Conservation (phyloP, 768 basidiomycete genomes). For the Tephrocybe sp. region DNA sequence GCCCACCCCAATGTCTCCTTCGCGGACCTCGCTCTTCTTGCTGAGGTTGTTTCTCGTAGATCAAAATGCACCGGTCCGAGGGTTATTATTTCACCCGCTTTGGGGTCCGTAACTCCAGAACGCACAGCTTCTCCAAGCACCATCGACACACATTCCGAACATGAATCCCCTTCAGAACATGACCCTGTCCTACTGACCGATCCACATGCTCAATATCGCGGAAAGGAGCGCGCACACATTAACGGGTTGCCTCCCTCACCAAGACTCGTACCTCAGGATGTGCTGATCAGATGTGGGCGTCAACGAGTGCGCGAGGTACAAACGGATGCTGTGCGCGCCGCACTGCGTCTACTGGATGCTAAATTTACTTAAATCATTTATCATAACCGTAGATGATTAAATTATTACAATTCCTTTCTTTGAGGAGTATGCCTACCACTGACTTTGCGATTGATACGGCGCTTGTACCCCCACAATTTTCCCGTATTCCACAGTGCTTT, state of each 20-base stretch:
- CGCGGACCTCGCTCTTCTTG: slow-evolving; percentile 79
- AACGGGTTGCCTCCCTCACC: slow-evolving; percentile 39
- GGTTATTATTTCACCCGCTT: slow-evolving; percentile 56
- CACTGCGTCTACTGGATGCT: slow-evolving; percentile 70
- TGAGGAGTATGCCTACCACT: too few relatives aligned
- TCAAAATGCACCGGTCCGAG: slow-evolving; percentile 76
- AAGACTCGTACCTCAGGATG: slow-evolving; percentile 59
- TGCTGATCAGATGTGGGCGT: slow-evolving; percentile 63
- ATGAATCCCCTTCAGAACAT: slow-evolving; percentile 19
- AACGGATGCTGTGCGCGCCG: slow-evolving; percentile 72
- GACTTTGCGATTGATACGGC: too few relatives aligned
- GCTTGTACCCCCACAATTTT: not conserved
- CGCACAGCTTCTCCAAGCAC: slow-evolving; percentile 33
- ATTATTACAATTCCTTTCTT: too few relatives aligned
- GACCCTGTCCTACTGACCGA: slow-evolving; percentile 48
- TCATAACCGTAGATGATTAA: too few relatives aligned
- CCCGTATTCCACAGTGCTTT: slow-evolving; percentile 8
- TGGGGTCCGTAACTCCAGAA: slow-evolving; percentile 50
- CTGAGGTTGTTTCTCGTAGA: slow-evolving; percentile 85
- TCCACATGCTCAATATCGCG: slow-evolving; percentile 52
- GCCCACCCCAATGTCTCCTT: slow-evolving; percentile 88
- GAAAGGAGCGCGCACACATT: slow-evolving; percentile 35
- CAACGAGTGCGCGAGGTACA: slow-evolving; percentile 66
- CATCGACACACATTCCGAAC: slow-evolving; percentile 14
- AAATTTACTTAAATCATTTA: slow-evolving; percentile 55